phyloP scores from a whole-genome alignment of 1,284 basidiomycete species.

The Marasmius oreades region DNA sequence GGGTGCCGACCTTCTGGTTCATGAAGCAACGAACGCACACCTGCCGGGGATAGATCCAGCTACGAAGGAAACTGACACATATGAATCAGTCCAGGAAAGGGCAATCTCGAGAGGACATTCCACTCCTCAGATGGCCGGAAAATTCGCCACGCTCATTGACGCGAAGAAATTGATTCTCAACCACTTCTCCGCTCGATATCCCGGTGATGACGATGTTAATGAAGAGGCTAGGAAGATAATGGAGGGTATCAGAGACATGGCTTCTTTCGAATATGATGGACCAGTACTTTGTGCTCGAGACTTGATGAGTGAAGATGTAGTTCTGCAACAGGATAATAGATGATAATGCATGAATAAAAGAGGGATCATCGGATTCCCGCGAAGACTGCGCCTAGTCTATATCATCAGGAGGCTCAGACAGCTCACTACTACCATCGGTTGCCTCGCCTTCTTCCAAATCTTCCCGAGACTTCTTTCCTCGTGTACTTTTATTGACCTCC shows the following conservation, averaged over 20 bases:
- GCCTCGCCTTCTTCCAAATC: slow-evolving; percentile 84
- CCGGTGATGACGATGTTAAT: slow-evolving; percentile 49
- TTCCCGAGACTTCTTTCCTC: slow-evolving; percentile 51
- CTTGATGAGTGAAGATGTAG: slow-evolving; percentile 64
- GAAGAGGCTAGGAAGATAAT: slow-evolving; percentile 50
- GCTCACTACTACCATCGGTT: slow-evolving; percentile 69
- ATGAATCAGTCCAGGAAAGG: slow-evolving; percentile 61
- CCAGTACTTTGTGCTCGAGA: slow-evolving; percentile 68
- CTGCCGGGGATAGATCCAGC: slow-evolving; percentile 63
- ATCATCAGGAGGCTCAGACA: slow-evolving; percentile 72
- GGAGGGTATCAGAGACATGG: slow-evolving; percentile 56
- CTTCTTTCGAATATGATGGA: slow-evolving; percentile 47
- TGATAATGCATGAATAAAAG: slow-evolving; percentile 22
- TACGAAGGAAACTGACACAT: slow-evolving; percentile 56
- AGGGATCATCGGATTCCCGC: not conserved
- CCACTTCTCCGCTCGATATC: slow-evolving; percentile 76
- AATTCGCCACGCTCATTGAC: slow-evolving; percentile 68
- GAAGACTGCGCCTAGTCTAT: slow-evolving; percentile 9
- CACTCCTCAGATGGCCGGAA: slow-evolving; percentile 88
- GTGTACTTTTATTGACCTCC: slow-evolving; percentile 42
- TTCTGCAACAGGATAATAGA: slow-evolving; percentile 27
- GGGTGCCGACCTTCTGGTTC: slow-evolving; percentile 67
- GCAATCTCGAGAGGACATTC: slow-evolving; percentile 86
- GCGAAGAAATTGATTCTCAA: slow-evolving; percentile 76
- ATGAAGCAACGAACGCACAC: slow-evolving; percentile 91